These are phyloP conservation scores for Picea glauca DNA, from an alignment of 75 land plant species.

Conservation along the genomic window DNA sequence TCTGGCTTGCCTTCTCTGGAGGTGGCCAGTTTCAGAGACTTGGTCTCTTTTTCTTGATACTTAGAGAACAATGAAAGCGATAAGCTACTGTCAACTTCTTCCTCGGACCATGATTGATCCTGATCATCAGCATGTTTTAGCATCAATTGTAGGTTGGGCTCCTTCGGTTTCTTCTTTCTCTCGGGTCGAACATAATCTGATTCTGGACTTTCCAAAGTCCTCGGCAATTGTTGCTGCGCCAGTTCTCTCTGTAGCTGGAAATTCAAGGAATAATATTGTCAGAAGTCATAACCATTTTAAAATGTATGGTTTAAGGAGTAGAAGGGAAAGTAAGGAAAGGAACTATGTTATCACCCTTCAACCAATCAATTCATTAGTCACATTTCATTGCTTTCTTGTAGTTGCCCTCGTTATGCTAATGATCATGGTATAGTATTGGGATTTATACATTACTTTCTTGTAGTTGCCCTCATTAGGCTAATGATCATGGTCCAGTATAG, in stretches of 20 bases:
- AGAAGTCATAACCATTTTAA: not conserved
- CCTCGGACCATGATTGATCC: not conserved
- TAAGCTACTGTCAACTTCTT: conserved; percentile 6
- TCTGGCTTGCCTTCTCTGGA: not conserved
- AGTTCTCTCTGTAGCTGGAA: not conserved
- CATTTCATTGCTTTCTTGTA: too few relatives aligned
- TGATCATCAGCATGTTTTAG: not conserved
- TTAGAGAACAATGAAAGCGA: conserved; percentile 8
- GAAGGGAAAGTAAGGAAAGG: too few relatives aligned
- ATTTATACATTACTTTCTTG: not conserved
- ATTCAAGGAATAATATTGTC: not conserved
- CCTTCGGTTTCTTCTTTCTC: not conserved
- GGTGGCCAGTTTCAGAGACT: not conserved
- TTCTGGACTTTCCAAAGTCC: not conserved
- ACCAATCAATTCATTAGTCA: too few relatives aligned
- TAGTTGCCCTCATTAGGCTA: too few relatives aligned
- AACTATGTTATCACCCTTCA: too few relatives aligned
- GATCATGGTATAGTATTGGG: too few relatives aligned
- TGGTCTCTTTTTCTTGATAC: not conserved
- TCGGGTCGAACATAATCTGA: not conserved
- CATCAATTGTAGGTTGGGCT: not conserved
- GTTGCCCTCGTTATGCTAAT: too few relatives aligned
- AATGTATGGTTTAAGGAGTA: too few relatives aligned
- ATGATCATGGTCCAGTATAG: too few relatives aligned
- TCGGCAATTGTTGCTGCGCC: not conserved